Evolutionary conservation across 2,329 filamentous ascomycete species (phyloP).

Genomic region (Arachnopeziza araneosa): DNA sequence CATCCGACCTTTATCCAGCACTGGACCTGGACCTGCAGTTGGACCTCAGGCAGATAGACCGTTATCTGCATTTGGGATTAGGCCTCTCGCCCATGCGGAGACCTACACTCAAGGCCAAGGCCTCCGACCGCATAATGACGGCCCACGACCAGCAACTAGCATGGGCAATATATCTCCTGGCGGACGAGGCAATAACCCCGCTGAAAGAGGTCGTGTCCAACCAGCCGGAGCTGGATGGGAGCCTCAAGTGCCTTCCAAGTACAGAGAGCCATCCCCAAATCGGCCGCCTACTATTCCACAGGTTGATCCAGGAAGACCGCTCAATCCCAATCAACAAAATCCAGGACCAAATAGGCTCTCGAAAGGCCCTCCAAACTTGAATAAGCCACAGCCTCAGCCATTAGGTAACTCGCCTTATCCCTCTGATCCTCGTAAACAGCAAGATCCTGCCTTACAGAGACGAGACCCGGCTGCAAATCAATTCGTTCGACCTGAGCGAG

Average conservation of each 20-base stretch:
- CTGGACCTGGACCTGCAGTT: slow-evolving; percentile 40
- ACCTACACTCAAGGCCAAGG: slow-evolving; percentile 8
- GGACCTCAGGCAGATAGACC: slow-evolving; percentile 38
- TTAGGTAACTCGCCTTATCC: slow-evolving; percentile 5
- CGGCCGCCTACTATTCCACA: slow-evolving; percentile 16
- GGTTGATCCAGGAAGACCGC: slow-evolving; percentile 14
- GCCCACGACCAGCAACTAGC: slow-evolving; percentile 40
- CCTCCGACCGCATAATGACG: slow-evolving; percentile 10
- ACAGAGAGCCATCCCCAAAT: slow-evolving; percentile 36
- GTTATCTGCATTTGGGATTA: slow-evolving; percentile 45
- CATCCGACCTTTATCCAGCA: slow-evolving; percentile 31
- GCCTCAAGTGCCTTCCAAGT: slow-evolving; percentile 36
- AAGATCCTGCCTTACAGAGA: slow-evolving; percentile 10
- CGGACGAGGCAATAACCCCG: slow-evolving; percentile 21
- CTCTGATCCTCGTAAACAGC: background rate
- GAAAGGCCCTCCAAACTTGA: slow-evolving; percentile 19
- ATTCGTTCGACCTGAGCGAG: slow-evolving; percentile 17
- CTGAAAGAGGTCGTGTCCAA: slow-evolving; percentile 25
- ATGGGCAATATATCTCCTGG: slow-evolving; percentile 42
- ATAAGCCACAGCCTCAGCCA: slow-evolving; percentile 16
- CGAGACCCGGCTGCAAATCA: slow-evolving; percentile 15
- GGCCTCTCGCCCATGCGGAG: slow-evolving; percentile 32
- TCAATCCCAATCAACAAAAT: slow-evolving; percentile 1
- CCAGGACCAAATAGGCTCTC: slow-evolving; percentile 9
- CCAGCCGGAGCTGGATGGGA: slow-evolving; percentile 43